Percentiles rank a stretch among this genome's conserved stretches.
Evolutionary conservation across 1,139 yeast species (phyloP).

Genomic region (Hyphopichia burtonii): DNA sequence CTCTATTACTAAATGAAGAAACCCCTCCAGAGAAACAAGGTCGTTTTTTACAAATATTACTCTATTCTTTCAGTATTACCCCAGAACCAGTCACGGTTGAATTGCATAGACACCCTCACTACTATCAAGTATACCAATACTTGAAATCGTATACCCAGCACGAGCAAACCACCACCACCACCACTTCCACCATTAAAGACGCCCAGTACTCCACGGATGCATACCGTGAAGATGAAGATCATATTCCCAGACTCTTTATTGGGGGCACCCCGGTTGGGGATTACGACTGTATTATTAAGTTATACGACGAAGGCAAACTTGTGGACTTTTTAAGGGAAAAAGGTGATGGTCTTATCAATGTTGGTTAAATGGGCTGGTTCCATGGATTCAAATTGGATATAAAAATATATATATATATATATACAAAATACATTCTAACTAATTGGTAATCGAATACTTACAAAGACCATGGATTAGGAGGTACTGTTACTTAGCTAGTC

Average conservation of each 20-base stretch:
- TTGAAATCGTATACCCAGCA: constrained; percentile 18
- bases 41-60: constrained; percentile 19
- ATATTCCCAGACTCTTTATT: constrained; percentile 31
- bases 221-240: constrained; percentile 10
- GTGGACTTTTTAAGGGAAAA: constrained; percentile 18
- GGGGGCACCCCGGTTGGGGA: constrained; percentile 33
- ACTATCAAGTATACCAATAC: constrained; percentile 21
- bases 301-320: constrained; percentile 19
- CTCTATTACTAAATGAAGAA: constrained; percentile 16
- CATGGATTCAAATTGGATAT: background rate
- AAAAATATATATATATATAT: no score
- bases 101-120: constrained; percentile 32
- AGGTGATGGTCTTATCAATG: constrained; percentile 27
- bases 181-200: constrained; percentile 2
- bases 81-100: constrained; percentile 33
- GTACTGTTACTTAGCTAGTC: no score
- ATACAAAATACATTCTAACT: background rate
- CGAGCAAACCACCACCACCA: constrained; percentile 2
- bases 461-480: no score
- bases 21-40: constrained; percentile 18
- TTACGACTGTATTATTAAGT: constrained; percentile 21
- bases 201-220: constrained; percentile 8
- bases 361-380: constrained; percentile 9
- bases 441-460: no score
- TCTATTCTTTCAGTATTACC: constrained; percentile 20